Conservation (phyloP, 495 filamentous ascomycete genomes). For the Immersiella caudata region DNA sequence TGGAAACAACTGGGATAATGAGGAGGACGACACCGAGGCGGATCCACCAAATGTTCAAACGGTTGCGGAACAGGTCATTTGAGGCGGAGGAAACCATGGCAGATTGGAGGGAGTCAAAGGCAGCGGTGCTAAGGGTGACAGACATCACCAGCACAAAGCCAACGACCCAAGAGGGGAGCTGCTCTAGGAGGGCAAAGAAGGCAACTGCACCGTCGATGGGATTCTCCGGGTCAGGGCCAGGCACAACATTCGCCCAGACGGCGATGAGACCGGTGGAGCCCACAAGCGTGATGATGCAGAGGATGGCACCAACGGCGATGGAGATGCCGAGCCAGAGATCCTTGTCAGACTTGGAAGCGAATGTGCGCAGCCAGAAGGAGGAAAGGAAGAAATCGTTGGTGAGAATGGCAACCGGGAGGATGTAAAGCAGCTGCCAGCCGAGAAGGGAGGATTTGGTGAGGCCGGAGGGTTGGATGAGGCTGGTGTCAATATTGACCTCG, state of each 20-base stretch:
- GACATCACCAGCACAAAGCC: constrained; percentile 78
- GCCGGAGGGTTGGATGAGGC: constrained; percentile 62
- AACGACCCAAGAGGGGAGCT: constrained; percentile 72
- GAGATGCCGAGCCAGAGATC: constrained; percentile 71
- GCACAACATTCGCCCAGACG: constrained; percentile 69
- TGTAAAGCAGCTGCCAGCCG: constrained; percentile 79
- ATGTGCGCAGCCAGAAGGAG: constrained; percentile 80
- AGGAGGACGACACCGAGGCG: constrained; percentile 64
- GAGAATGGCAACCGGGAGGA: constrained; percentile 71
- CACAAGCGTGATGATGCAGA: constrained; percentile 67
- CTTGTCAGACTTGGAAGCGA: constrained; percentile 73
- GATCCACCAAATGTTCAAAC: constrained; percentile 69
- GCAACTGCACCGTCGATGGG: constrained; percentile 62
- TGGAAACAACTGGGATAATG: constrained; percentile 68
- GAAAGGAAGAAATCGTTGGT: constrained; percentile 82
- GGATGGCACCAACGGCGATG: constrained; percentile 62
- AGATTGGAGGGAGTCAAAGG: constrained; percentile 74
- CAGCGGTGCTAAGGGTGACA: constrained; percentile 69
- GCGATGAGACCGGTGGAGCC: constrained; percentile 70
- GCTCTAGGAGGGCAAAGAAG: constrained; percentile 71
- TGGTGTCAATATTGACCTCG: constrained; percentile 68
- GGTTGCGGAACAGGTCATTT: constrained; percentile 79
- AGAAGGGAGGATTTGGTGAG: constrained; percentile 62
- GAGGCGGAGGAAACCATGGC: constrained; percentile 76
- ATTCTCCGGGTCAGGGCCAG: constrained; percentile 53